Conservation (phyloP, 371 early-diverging fungal genomes). For the Phascolomyces articulosus region DNA sequence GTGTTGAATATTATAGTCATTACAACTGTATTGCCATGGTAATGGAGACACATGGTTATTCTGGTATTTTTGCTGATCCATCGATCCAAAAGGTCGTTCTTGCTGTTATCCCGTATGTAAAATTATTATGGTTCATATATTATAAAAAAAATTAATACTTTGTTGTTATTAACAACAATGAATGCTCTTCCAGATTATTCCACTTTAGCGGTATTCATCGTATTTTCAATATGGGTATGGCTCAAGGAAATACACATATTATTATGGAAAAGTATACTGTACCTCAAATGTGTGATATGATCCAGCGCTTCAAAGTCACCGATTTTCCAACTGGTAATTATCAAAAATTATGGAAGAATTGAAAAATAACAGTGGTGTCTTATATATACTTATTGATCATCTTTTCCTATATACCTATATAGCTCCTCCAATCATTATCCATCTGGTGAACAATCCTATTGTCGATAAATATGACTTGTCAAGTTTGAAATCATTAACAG, state of each 20-base stretch:
- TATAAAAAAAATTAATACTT: too few relatives aligned
- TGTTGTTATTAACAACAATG: too few relatives aligned
- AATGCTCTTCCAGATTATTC: too few relatives aligned
- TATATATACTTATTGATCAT: too few relatives aligned
- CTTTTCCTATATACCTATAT: too few relatives aligned
- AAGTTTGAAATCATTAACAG: slow-evolving; percentile 59
- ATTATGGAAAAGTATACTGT: slow-evolving; percentile 72
- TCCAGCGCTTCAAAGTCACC: slow-evolving; percentile 75
- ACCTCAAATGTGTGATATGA: slow-evolving; percentile 51
- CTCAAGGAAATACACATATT: slow-evolving; percentile 21
- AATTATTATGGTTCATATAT: too few relatives aligned
- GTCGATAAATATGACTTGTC: slow-evolving; percentile 71
- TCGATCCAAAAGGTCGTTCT: too few relatives aligned
- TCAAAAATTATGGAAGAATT: too few relatives aligned
- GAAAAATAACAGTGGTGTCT: too few relatives aligned
- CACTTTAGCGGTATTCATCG: slow-evolving; percentile 6
- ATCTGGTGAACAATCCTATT: slow-evolving; percentile 64
- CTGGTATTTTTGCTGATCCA: neutral
- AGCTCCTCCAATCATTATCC: slow-evolving; percentile 82
- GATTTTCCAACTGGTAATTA: slow-evolving; percentile 58
- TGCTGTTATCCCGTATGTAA: too few relatives aligned
- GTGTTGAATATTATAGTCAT: slow-evolving; percentile 16
- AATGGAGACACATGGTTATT: neutral
- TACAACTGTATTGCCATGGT: slow-evolving; percentile 16
- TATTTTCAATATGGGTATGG: neutral